phyloP scores from a whole-genome alignment of 495 filamentous ascomycete species.

The Podospora pseudocomata region DNA sequence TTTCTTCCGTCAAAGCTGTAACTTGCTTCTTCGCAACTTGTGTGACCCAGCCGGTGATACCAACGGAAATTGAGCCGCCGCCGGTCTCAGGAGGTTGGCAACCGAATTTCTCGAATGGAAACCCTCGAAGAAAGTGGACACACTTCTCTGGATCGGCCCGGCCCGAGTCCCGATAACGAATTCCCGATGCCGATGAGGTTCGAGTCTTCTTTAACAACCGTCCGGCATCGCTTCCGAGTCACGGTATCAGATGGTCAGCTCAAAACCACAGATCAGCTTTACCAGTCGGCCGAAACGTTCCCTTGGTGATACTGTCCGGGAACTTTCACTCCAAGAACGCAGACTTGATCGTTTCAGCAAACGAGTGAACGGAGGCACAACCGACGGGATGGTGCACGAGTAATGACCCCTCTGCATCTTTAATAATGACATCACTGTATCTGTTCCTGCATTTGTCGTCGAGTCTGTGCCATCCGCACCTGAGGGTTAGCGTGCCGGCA shows the following conservation, averaged over 20 bases:
- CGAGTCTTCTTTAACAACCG: background rate
- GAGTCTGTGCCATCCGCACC: background rate
- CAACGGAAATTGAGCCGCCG: background rate
- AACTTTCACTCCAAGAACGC: background rate
- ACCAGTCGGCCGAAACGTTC: background rate
- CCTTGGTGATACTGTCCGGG: conserved; percentile 2
- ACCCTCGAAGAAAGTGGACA: background rate
- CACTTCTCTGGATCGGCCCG: background rate
- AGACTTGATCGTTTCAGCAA: conserved; percentile 6
- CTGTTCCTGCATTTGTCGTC: background rate
- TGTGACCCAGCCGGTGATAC: background rate
- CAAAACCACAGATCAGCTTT: background rate
- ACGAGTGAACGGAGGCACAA: background rate
- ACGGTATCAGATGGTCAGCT: background rate
- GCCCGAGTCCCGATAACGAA: background rate
- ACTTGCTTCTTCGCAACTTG: background rate
- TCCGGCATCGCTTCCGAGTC: background rate
- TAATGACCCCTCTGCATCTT: conserved; percentile 5
- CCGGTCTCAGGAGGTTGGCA: background rate
- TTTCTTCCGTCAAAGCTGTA: background rate
- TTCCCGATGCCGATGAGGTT: background rate
- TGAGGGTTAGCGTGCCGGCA: background rate
- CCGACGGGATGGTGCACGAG: conserved; percentile 3
- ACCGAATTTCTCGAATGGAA: background rate
- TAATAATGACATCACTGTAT: conserved; percentile 6